Evolutionary conservation across 2,329 filamentous ascomycete genomes (phyloP).

Genomic region (Fusarium mangiferae): DNA sequence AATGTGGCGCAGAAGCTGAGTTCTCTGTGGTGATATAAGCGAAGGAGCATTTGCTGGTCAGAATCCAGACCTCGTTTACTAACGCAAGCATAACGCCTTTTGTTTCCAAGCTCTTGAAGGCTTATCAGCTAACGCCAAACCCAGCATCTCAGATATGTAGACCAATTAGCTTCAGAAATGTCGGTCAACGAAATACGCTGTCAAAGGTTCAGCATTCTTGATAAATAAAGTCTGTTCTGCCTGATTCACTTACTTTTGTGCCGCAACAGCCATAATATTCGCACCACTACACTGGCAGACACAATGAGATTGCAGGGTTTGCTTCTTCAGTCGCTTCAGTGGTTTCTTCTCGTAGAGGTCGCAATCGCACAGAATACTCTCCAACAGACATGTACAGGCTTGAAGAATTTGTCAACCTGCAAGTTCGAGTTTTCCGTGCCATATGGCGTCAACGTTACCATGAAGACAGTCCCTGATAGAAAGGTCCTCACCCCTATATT

Average conservation of each 20-base stretch:
- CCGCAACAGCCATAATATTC: accelerated
- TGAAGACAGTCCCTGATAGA: neutral
- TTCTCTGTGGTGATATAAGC: neutral
- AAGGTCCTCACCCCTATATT: too few relatives aligned
- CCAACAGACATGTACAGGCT: neutral
- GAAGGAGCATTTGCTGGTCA: neutral
- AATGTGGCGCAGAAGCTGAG: neutral
- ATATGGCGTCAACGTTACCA: neutral
- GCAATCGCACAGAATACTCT: neutral
- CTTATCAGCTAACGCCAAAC: neutral
- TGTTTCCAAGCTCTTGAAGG: neutral
- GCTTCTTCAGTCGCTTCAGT: accelerated
- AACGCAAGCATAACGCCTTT: neutral
- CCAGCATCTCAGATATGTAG: neutral
- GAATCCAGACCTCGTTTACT: neutral
- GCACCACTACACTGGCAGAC: neutral
- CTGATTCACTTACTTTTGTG: accelerated
- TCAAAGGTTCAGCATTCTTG: accelerated
- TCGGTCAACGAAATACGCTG: neutral
- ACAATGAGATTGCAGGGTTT: neutral
- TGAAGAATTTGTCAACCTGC: neutral
- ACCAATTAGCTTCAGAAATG: neutral
- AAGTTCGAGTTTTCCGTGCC: neutral
- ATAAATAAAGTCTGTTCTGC: neutral
- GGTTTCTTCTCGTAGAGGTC: neutral